Base-by-base conservation (phyloP, 495 filamentous ascomycete genomes). In the Saxispiralis lemnorum region DNA sequence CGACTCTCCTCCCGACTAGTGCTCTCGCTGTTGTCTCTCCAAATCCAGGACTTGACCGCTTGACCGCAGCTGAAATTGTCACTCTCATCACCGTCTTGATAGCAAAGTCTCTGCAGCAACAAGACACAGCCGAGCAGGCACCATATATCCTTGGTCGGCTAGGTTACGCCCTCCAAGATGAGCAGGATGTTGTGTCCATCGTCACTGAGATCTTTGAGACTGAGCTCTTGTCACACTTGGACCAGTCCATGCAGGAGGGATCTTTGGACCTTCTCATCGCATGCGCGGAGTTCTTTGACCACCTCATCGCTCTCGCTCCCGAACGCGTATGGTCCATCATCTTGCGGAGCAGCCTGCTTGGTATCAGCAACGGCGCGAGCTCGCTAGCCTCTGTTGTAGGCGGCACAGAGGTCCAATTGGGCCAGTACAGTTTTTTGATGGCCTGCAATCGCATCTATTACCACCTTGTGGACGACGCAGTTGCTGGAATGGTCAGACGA, bases 261-360 rank as follows among this genome's bases (percentile, higher is more conserved):
- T 62, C 67, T 7, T 45, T 81, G 15, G 68, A 76, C 6, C 66
- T 83, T 28, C 65, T 87, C 18, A 68, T 79, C 28, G 73, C 76
- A 30, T 93, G 83, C 51, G 52, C 84, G 31, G 79, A 82, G 33
- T 95, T 96, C 47, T 68, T 88, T 12, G 67, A 78, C 45, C 74
- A 73, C 15, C 60, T 89, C 9, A 56, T 84, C 3, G 63, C 67
- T 6, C 62, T 92, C n/a, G 64, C 78, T 19, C 87, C 88, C 3
- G 76, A 75, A 35, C 66, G 87, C 45, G 75, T 93, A 1, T 97
- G 88, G 88, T 81, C 85, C 3, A 83, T 87, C 54, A 72, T 97
- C 54, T 71, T 79, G 5, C 69, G 83, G 39, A 92, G 81, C 56
- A 68, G 69, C 34, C 68, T 97, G 18, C 67, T 95, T 37, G 79